A percentile compares a stretch with the other conserved stretches of the same genome.
Evolutionary conservation across 345 rosid species (phyloP).

Genomic region (Salix exigua): DNA sequence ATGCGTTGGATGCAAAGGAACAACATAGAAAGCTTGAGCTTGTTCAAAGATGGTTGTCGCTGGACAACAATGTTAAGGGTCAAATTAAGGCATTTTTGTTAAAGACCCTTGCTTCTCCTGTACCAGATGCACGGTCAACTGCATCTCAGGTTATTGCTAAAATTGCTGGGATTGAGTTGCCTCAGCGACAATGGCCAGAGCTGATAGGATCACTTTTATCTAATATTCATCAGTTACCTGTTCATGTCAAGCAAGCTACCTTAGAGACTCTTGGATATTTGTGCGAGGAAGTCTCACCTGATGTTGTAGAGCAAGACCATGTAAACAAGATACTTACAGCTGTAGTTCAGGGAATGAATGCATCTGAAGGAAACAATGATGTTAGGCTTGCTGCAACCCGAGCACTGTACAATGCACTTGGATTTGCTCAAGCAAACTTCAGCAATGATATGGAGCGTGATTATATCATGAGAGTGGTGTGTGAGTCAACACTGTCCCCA

Average conservation of each 20-base stretch:
- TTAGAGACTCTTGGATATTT: slow-evolving; percentile 74
- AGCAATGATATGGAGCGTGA: slow-evolving; percentile 45
- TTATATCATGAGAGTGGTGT: slow-evolving; percentile 45
- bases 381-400: slow-evolving; percentile 45
- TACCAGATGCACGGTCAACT: slow-evolving; percentile 60
- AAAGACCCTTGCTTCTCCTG: slow-evolving; percentile 57
- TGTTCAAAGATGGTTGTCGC: slow-evolving; percentile 66
- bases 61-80: slow-evolving; percentile 49
- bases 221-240: slow-evolving; percentile 58
- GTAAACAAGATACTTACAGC: slow-evolving; percentile 68
- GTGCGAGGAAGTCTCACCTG: slow-evolving; percentile 75
- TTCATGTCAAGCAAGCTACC: slow-evolving; percentile 68
- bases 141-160: slow-evolving; percentile 70
- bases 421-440: slow-evolving; percentile 49
- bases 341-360: slow-evolving; percentile 45
- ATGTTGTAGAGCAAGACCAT: slow-evolving; percentile 68
- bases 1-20: slow-evolving; percentile 73
- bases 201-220: slow-evolving; percentile 58
- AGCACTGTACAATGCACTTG: slow-evolving; percentile 40
- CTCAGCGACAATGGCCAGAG: slow-evolving; percentile 82
- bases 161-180: slow-evolving; percentile 71
- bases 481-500: slow-evolving; percentile 41
- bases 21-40: slow-evolving; percentile 60
- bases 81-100: slow-evolving; percentile 57
- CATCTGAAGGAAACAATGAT: slow-evolving; percentile 39